Conservation (phyloP, 2,329 filamentous ascomycete species). For the Pseudopyricularia javanii region DNA sequence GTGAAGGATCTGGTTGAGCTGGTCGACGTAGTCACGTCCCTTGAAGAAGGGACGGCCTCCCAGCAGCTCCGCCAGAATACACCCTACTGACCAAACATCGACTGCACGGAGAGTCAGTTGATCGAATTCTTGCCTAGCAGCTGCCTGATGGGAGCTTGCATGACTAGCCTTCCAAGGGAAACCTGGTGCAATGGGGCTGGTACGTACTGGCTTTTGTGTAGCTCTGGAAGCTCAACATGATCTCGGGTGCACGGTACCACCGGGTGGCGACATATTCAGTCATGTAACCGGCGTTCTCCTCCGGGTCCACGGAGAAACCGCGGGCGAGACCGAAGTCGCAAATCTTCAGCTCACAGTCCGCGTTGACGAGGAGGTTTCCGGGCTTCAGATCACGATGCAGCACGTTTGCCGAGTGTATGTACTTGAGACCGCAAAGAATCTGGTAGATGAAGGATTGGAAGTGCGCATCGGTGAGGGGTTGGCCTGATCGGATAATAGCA, state of each 20-base stretch:
- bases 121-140: not conserved
- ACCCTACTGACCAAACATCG: slow-evolving; percentile 98
- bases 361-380: slow-evolving; percentile 93
- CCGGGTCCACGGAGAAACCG: slow-evolving; percentile 92
- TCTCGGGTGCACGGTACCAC: slow-evolving; percentile 92
- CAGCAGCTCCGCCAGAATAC: slow-evolving; percentile 90
- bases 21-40: slow-evolving; percentile 96
- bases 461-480: slow-evolving; percentile 93
- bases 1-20: slow-evolving; percentile 97
- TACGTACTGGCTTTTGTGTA: slow-evolving; percentile 99
- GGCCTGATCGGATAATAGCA: slow-evolving; percentile 93
- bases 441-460: slow-evolving; percentile 99
- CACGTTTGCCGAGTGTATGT: slow-evolving; percentile 97
- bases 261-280: slow-evolving; percentile 97
- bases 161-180: not conserved
- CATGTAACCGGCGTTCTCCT: slow-evolving; percentile 99
- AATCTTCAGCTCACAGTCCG: slow-evolving; percentile 98
- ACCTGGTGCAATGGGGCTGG: not conserved
- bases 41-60: slow-evolving; percentile 98
- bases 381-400: slow-evolving; percentile 95
- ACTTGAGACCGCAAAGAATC: slow-evolving; percentile 96
- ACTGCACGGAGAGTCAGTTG: slow-evolving; percentile 39
- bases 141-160: not conserved
- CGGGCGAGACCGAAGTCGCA: slow-evolving; percentile 94
- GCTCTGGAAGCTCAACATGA: slow-evolving; percentile 99